Evolutionary conservation across 352 stramenopile genomes (phyloP).

Genomic region (Phytophthora citrophthora): DNA sequence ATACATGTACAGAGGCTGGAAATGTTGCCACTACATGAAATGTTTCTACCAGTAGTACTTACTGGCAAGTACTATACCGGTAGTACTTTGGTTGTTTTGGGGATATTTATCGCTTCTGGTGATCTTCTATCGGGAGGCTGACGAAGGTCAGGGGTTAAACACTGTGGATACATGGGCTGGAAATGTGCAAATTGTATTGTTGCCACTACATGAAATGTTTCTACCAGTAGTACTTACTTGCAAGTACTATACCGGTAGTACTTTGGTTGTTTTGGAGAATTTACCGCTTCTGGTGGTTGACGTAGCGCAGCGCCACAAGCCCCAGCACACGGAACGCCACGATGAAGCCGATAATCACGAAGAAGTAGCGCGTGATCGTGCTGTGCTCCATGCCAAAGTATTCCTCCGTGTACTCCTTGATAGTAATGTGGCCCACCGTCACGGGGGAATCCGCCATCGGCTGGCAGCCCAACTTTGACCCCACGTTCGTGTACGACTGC

Average conservation of each 20-base stretch:
- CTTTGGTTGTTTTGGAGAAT: not conserved
- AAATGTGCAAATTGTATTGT: too few relatives aligned
- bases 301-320: slow-evolving; percentile 38
- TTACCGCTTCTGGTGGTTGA: slow-evolving; percentile 51
- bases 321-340: slow-evolving; percentile 34
- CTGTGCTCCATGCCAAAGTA: slow-evolving; percentile 31
- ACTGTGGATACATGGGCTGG: not conserved
- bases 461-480: slow-evolving; percentile 28
- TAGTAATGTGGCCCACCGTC: slow-evolving; percentile 21
- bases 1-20: too few relatives aligned
- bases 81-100: not conserved
- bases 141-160: not conserved
- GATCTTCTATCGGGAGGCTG: not conserved
- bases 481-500: slow-evolving; percentile 21
- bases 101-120: slow-evolving; percentile 40
- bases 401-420: slow-evolving; percentile 34
- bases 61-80: too few relatives aligned
- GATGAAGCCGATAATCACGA: slow-evolving; percentile 30
- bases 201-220: slow-evolving; percentile 1
- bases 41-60: not conserved
- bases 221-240: not conserved
- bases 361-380: slow-evolving; percentile 24
- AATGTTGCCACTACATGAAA: not conserved
- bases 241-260: too few relatives aligned
- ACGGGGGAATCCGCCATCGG: slow-evolving; percentile 17